Percentiles rank a stretch among this genome's conserved stretches.
Evolutionary conservation across 2,329 filamentous ascomycete species (phyloP).

Genomic region (Exophiala viscosa): DNA sequence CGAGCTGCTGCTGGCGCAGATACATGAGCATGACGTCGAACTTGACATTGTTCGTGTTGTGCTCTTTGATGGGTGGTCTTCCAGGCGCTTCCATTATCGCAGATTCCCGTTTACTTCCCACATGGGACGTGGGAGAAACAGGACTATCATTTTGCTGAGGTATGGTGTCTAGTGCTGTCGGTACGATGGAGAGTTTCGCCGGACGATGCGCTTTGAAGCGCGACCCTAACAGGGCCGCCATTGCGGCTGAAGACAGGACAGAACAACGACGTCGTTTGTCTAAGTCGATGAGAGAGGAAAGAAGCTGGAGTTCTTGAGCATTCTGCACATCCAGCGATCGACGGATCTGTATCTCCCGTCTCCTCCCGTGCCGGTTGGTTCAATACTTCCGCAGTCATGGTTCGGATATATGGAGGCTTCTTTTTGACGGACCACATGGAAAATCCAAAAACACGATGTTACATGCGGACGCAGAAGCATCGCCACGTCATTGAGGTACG

Average conservation of each 20-base stretch:
- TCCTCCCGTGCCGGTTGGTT: too few relatives aligned
- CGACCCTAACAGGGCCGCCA: not conserved
- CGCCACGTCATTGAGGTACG: too few relatives aligned
- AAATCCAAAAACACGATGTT: too few relatives aligned
- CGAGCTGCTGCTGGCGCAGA: constrained; percentile 12
- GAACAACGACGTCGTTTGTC: not conserved
- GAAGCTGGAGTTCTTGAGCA: not conserved
- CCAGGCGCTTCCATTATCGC: not conserved
- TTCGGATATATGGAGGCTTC: too few relatives aligned
- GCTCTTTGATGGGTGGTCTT: not conserved
- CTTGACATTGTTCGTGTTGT: constrained; percentile 4
- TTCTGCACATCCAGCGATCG: not conserved
- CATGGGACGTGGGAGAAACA: too few relatives aligned
- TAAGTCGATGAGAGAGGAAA: not conserved
- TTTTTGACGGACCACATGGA: too few relatives aligned
- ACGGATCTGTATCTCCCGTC: too few relatives aligned
- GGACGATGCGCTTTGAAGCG: not conserved
- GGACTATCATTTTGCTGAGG: not conserved
- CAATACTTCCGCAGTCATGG: too few relatives aligned
- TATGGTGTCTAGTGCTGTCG: not conserved
- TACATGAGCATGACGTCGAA: constrained; percentile 10
- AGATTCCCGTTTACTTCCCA: too few relatives aligned
- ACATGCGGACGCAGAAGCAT: too few relatives aligned
- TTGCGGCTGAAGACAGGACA: not conserved
- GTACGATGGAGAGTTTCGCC: not conserved